A percentile compares a stretch with the other conserved stretches of the same genome.
phyloP scores from a whole-genome alignment of 768 basidiomycete species.

The Mycena floridula region DNA sequence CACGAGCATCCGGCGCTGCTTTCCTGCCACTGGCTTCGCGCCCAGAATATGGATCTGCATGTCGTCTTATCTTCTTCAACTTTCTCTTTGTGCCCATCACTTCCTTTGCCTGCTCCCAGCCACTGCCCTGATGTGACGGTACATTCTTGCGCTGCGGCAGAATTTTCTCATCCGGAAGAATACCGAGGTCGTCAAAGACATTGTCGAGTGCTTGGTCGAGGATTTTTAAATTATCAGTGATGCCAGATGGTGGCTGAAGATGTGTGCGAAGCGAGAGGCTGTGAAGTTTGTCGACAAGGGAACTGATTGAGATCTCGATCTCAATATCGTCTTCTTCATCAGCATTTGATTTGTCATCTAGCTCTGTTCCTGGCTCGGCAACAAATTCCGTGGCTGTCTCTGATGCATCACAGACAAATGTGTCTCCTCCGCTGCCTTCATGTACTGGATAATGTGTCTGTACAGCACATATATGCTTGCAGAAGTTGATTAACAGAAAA shows the following conservation, averaged over 20 bases:
- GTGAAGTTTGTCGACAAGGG: not conserved
- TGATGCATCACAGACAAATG: no score
- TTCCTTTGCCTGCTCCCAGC: not conserved
- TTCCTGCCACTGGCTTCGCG: not conserved
- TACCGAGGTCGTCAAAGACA: not conserved
- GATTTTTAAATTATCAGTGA: not conserved
- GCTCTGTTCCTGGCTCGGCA: no score
- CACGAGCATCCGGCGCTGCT: not conserved
- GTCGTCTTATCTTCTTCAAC: not conserved
- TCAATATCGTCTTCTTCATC: no score
- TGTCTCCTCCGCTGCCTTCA: no score
- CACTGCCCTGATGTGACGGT: not conserved
- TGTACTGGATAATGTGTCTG: no score
- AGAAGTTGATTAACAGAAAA: not conserved
- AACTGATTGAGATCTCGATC: no score
- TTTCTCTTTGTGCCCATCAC: not conserved
- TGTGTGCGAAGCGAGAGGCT: not conserved
- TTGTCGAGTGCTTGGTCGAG: not conserved
- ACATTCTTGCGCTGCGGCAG: not conserved
- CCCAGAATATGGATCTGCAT: not conserved
- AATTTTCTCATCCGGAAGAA: not conserved
- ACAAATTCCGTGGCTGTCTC: no score
- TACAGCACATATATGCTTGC: no score
- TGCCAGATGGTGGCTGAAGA: not conserved
- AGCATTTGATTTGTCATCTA: no score